Base-by-base conservation (phyloP, 2,329 filamentous ascomycete species). In the Chaetomiaceae sp. region DNA sequence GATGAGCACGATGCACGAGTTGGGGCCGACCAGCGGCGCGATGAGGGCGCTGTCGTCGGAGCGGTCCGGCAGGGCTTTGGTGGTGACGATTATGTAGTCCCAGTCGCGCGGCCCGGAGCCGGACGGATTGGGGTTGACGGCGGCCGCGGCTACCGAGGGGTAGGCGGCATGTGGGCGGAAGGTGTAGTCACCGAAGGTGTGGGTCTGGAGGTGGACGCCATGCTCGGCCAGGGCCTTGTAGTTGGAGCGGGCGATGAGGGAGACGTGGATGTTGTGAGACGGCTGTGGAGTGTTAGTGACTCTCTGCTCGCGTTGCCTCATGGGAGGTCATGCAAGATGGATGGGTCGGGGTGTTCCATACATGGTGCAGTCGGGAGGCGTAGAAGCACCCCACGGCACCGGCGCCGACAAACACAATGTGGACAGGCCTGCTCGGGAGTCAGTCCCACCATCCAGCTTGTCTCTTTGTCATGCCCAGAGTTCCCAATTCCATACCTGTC, bases 321-420 rank as follows among this genome's bases (percentile, higher is more conserved):
- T n/a, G n/a, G n/a, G n/a, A n/a, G n/a, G n/a, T n/a, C n/a, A n/a
- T n/a, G n/a, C n/a, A n/a, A n/a, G n/a, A n/a, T n/a, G n/a, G n/a
- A n/a, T n/a, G n/a, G n/a, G n/a, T n/a, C n/a, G n/a, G n/a, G n/a
- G n/a, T n/a, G n/a, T n/a, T n/a, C n/a, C 65, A 61, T 68, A 79
- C 78, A 58, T 79, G 72, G 58, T 86, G 82, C 14, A 87, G 73
- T 19, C 85, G 74, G 6, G 83, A 86, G 41, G 82, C 84, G 61
- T 87, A 87, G 70, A 87, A 87, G 49, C 82, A 85, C 49, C 85
- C 85, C 37, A 88, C 82, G 54, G 85, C 84, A 57, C 84, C 85
- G 19, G 83, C 84, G 63, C 85, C 84, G 52, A 87, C 78, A 58
- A 87, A 83, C 50, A 87, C 74, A 50, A 86, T 71, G 56, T 83